Evolutionary conservation across 805 yeast genomes (phyloP), one percentile per base, ranked within the genome.

Genomic region (Dipodascus geniculatus): DNA sequence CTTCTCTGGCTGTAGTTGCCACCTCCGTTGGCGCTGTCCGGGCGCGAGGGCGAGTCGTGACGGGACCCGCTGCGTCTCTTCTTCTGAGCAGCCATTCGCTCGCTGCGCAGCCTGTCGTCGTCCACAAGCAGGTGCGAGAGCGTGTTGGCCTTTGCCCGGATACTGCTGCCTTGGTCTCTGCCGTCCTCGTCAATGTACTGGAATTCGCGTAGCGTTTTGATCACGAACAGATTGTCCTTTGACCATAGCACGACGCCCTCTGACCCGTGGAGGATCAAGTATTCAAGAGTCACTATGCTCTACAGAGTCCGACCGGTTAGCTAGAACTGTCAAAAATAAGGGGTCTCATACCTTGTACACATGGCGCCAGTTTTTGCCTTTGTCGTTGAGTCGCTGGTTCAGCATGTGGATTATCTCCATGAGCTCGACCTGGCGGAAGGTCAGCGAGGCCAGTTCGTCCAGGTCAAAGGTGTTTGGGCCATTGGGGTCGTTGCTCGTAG

Each of bases 311-410:
- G 44, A 6, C 14, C 8, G 35, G 11, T 8, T 8, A 8, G 44
- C 19, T 17, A 38, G 44, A 38, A 38, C 17, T 6, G 20, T n/a
- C 17, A 38, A 38, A 38, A 38, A n/a, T 38, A 38, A n/a, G 17
- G 20, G 20, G 75, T n/a, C 85, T 57, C 91, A 74, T 0, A 96
- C 83, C 68, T 91, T 93, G 58, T 95, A 90, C 51, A 91, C 90
- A 67, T 91, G 99, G 60, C 96, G 79, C 97, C 97, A 91, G 71
- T 91, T 86, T 68, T 89, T 90, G 57, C 98, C 98, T 73, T 90
- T 90, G 66, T 91, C 98, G 65, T 91, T 91, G 59, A 91, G 72
- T 58, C 99, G 78, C 60, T 88, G 80, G 70, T 91, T 97, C 48
- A 91, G 70, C 83, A 91, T 88, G 64, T 91, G 97, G 95, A 91